Conservation (phyloP, 441 rosid species). For the Pelargonium cotyledonis region DNA sequence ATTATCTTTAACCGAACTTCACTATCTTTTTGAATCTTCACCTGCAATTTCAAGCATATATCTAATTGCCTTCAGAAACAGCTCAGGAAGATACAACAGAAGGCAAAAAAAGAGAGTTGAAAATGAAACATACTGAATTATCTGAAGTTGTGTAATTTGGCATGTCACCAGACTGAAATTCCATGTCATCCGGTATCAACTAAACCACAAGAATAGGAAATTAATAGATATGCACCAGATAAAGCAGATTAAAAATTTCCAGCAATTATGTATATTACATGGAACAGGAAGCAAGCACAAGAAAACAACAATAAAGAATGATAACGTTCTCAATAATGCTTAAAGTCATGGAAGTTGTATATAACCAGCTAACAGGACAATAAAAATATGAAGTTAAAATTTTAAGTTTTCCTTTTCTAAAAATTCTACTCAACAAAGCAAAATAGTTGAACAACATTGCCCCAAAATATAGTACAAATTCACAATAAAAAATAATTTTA, state of each 20-base stretch:
- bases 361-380: not conserved
- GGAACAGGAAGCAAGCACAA: not conserved
- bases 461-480: not conserved
- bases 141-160: constrained; percentile 87
- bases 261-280: not conserved
- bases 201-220: constrained; percentile 21
- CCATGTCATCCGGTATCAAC: constrained; percentile 97
- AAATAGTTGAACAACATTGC: not conserved
- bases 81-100: not conserved
- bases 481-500: not conserved
- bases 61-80: not conserved
- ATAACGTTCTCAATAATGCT: not conserved
- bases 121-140: constrained; percentile 57
- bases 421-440: not conserved
- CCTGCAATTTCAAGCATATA: constrained; percentile 38
- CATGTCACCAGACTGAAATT: constrained; percentile 86
- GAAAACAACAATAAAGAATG: not conserved
- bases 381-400: not conserved
- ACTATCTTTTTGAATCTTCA: constrained; percentile 86
- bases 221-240: not conserved
- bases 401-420: not conserved
- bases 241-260: not conserved
- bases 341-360: not conserved
- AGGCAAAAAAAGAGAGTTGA: not conserved
- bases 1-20: constrained; percentile 90